These are phyloP conservation scores for Phytophthora multivora DNA, from an alignment of 352 stramenopile genomes.

Conservation along the genomic window DNA sequence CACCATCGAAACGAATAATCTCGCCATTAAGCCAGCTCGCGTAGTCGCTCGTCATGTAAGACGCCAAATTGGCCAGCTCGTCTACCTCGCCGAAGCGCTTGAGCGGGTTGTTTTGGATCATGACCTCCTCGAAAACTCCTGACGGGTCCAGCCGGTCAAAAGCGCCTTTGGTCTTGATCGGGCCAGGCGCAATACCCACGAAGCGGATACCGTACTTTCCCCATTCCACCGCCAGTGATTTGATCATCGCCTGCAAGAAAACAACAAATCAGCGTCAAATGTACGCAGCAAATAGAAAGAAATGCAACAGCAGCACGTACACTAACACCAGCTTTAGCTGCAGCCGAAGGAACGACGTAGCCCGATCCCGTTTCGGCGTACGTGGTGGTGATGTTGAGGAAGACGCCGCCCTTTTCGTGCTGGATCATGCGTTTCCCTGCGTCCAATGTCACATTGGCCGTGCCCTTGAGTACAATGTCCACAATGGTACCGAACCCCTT, in stretches of 20 bases:
- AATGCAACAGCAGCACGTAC: conserved; percentile 23
- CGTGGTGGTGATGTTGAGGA: conserved; percentile 98
- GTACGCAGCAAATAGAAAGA: not conserved
- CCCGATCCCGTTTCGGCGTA: conserved; percentile 94
- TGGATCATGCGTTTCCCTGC: conserved; percentile 82
- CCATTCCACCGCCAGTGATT: conserved; percentile 96
- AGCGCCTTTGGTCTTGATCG: conserved; percentile 91
- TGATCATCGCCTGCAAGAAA: conserved; percentile 89
- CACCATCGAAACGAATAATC: conserved; percentile 83
- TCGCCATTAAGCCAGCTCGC: conserved; percentile 84
- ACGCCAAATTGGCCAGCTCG: conserved; percentile 79
- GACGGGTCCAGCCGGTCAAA: conserved; percentile 81
- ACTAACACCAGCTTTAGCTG: conserved; percentile 95
- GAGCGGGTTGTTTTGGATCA: conserved; percentile 73
- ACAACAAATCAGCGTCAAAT: conserved; percentile 30
- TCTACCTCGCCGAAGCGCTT: conserved; percentile 78
- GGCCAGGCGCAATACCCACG: conserved; percentile 96
- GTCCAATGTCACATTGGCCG: conserved; percentile 84
- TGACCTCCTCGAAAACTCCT: conserved; percentile 65
- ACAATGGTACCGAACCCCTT: conserved; percentile 97
- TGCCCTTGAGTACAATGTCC: conserved; percentile 93
- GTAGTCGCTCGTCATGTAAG: conserved; percentile 82
- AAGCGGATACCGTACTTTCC: conserved; percentile 95
- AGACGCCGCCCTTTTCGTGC: conserved; percentile 77
- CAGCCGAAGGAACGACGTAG: conserved; percentile 95